Evolutionary conservation across 176 grass and related monocot genomes (phyloP), one percentile per base, ranked within the genome.

Genomic region (Thinopyrum elongatum): DNA sequence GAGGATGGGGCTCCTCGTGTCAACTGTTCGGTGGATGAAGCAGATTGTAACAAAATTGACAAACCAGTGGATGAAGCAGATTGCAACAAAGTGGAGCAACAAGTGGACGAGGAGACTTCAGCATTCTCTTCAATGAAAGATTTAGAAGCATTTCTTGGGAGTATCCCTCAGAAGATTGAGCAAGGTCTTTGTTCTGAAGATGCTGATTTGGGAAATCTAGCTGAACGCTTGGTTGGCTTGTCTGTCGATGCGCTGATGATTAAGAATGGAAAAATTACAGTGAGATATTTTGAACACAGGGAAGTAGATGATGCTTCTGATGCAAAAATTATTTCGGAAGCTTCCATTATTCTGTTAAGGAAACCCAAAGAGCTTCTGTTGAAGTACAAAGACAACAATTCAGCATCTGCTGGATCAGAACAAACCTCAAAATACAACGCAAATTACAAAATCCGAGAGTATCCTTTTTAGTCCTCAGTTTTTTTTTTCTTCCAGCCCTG

Each of bases 401-500:
- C 80, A 38, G 76, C 73, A 34, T 84, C 77, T 82, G 30, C 46
- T 60, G 49, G 83, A 82, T 70, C 86, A 21, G 36, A 79, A 44
- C 51, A 81, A 77, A 64, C 41, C 6, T 17, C 63, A 63, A 71
- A 87, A 80, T 87, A 90, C 71, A 90, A 65, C 59, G 87, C 90
- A 85, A 65, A 29, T 36, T 92, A 97, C 42, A 99, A 96, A 88
- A 88, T 96, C 74, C 83, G 74, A 93, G 97, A 96, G 97, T 99
- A 96, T 96, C 90, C 94, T 94, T 96, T 70, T 78, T 66, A 63
- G 55, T 88, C 33, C 33, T 79, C 53, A 68, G 38, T 68, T 84
- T 29, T 57, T 92, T 92, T 80, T 80, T 80, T 21, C 38, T 77
- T 86, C n/a, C 19, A 67, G 31, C 23, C 16, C 3, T 49, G 70